These are phyloP conservation scores for Globisporangium heterothallicum DNA, from an alignment of 352 stramenopile species.

Conservation along the genomic window DNA sequence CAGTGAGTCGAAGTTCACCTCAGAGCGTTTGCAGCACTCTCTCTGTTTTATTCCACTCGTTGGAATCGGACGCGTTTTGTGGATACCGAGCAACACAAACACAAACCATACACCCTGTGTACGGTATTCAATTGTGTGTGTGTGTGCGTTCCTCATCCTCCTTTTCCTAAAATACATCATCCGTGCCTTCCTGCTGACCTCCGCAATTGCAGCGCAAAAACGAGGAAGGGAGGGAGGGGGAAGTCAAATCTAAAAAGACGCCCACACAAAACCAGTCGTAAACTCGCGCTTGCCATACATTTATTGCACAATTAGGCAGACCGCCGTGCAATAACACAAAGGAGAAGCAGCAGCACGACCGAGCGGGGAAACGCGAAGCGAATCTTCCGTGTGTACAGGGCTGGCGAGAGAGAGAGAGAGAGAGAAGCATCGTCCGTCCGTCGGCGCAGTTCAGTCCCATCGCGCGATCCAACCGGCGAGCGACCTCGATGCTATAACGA, in stretches of 20 bases:
- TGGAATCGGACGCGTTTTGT: background rate
- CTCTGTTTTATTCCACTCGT: too few species aligned
- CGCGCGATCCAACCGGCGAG: too few species aligned
- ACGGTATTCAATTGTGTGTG: background rate
- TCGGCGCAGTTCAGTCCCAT: too few species aligned
- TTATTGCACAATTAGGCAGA: background rate
- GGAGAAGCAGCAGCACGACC: too few species aligned
- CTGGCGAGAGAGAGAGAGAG: too few species aligned
- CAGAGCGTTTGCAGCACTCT: too few species aligned
- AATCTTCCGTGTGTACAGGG: too few species aligned
- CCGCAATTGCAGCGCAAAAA: background rate
- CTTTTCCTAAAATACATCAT: constrained; percentile 6
- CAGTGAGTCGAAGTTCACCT: background rate
- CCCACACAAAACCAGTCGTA: constrained; percentile 4
- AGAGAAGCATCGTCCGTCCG: too few species aligned
- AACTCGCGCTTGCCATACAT: background rate
- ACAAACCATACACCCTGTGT: background rate
- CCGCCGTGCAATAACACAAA: too few species aligned
- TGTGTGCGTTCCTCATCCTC: background rate
- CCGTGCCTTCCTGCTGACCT: background rate
- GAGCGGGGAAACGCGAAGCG: too few species aligned
- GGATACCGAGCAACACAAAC: background rate
- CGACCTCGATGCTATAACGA: too few species aligned
- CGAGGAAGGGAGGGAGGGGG: background rate
- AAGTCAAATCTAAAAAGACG: background rate